Percentiles rank a stretch among this genome's conserved stretches.
Evolutionary conservation across 106 monocot species (phyloP).

Genomic region (Narthecium ossifragum): DNA sequence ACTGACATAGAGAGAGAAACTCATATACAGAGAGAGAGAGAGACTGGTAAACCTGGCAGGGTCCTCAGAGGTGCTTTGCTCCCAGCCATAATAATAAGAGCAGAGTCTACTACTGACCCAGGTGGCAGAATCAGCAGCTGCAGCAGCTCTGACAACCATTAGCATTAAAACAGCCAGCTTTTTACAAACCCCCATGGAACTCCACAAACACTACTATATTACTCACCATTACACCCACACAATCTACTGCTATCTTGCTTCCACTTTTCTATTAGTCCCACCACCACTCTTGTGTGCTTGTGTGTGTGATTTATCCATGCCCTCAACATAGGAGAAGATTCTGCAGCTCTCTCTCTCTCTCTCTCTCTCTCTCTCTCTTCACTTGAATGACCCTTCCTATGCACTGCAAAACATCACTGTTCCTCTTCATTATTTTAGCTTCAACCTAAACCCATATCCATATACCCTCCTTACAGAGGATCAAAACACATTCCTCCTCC

Average conservation of each 20-base stretch:
- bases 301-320: conserved; percentile 27
- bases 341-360: conserved; percentile 54
- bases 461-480: not conserved
- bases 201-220: not conserved
- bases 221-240: not conserved
- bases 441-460: not conserved
- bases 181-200: not conserved
- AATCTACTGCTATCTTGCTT: not conserved
- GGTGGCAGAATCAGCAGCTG: conserved; percentile 29
- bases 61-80: not conserved
- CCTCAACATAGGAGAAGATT: conserved; percentile 64
- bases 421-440: no score
- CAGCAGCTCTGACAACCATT: conserved; percentile 17
- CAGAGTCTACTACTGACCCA: conserved; percentile 16
- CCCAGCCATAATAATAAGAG: conserved; percentile 24
- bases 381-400: conserved; percentile 67
- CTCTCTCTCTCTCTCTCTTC: conserved; percentile 41
- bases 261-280: not conserved
- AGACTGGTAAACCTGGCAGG: not conserved
- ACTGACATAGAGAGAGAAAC: conserved; percentile 1
- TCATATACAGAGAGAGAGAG: conserved; percentile 20
- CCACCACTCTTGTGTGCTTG: not conserved
- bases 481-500: not conserved
- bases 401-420: conserved; percentile 18
- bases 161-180: conserved; percentile 6